phyloP scores from a whole-genome alignment of 2,329 filamentous ascomycete genomes.

The Lizonia empirigonia region DNA sequence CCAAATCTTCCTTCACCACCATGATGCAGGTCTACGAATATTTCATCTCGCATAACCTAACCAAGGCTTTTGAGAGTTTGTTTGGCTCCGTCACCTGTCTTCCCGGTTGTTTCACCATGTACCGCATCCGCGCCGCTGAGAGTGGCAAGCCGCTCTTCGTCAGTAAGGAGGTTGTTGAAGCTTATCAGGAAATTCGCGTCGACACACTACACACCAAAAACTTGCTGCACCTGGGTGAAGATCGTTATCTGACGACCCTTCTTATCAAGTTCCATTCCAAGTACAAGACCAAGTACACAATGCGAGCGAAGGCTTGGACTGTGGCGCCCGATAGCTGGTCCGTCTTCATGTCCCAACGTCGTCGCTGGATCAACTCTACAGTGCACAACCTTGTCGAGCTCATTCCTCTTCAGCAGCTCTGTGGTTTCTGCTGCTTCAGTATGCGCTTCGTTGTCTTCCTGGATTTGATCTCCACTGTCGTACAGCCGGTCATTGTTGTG shows the following conservation, averaged over 20 bases:
- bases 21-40: conserved; percentile 99
- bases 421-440: conserved; percentile 99
- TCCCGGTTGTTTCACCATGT: conserved; percentile 99
- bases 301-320: conserved; percentile 91
- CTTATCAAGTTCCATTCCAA: conserved; percentile 89
- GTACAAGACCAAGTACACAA: conserved; percentile 99
- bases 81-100: conserved; percentile 98
- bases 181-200: conserved; percentile 90
- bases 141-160: conserved; percentile 96
- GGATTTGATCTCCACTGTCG: conserved; percentile 87
- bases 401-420: conserved; percentile 89
- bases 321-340: conserved; percentile 93
- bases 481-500: conserved; percentile 87
- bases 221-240: conserved; percentile 91
- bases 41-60: conserved; percentile 97
- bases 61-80: conserved; percentile 95
- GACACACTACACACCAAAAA: conserved; percentile 99
- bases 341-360: conserved; percentile 96
- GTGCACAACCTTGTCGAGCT: conserved; percentile 97
- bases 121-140: conserved; percentile 91
- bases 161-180: conserved; percentile 85
- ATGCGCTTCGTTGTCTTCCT: conserved; percentile 98
- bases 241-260: conserved; percentile 94
- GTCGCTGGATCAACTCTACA: conserved; percentile 99
- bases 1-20: conserved; percentile 89